Evolutionary conservation across 2,329 filamentous ascomycete genomes (phyloP).

Genomic region (Sarocladiaceae sp.): DNA sequence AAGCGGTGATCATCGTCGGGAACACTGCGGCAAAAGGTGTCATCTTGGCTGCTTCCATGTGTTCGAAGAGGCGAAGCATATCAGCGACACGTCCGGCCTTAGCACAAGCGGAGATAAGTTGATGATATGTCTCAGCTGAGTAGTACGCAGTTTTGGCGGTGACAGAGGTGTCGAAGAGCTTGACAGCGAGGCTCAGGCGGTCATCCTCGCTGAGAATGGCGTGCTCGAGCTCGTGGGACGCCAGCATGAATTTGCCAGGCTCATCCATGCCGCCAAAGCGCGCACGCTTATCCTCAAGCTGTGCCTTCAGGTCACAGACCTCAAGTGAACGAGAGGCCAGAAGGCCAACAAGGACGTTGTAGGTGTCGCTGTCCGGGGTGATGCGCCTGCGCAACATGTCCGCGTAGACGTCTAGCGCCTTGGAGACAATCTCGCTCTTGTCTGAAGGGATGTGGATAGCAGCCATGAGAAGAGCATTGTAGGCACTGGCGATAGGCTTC

Average conservation of each 20-base stretch:
- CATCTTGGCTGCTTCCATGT: constrained; percentile 77
- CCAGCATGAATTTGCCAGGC: constrained; percentile 78
- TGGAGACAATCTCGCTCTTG: constrained; percentile 78
- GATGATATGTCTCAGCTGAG: constrained; percentile 75
- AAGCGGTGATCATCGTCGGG: constrained; percentile 91
- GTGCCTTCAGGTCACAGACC: constrained; percentile 64
- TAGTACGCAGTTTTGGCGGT: constrained; percentile 58
- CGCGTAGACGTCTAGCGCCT: constrained; percentile 86
- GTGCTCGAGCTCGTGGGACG: constrained; percentile 80
- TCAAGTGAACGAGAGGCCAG: constrained; percentile 77
- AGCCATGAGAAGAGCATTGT: constrained; percentile 82
- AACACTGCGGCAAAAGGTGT: constrained; percentile 77
- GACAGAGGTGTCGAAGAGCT: constrained; percentile 74
- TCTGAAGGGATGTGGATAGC: constrained; percentile 76
- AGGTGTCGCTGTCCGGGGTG: constrained; percentile 75
- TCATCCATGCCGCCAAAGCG: constrained; percentile 83
- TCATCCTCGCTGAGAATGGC: constrained; percentile 84
- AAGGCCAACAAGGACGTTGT: constrained; percentile 78
- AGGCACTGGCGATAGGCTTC: constrained; percentile 75
- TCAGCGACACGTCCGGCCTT: constrained; percentile 73
- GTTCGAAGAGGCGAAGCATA: constrained; percentile 85
- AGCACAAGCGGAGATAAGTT: constrained; percentile 82
- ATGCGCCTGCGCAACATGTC: constrained; percentile 91
- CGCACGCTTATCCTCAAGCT: constrained; percentile 72
- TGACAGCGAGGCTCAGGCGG: constrained; percentile 76